Evolutionary conservation across 1,284 basidiomycete genomes (phyloP).

Genomic region (Tremellales sp.): DNA sequence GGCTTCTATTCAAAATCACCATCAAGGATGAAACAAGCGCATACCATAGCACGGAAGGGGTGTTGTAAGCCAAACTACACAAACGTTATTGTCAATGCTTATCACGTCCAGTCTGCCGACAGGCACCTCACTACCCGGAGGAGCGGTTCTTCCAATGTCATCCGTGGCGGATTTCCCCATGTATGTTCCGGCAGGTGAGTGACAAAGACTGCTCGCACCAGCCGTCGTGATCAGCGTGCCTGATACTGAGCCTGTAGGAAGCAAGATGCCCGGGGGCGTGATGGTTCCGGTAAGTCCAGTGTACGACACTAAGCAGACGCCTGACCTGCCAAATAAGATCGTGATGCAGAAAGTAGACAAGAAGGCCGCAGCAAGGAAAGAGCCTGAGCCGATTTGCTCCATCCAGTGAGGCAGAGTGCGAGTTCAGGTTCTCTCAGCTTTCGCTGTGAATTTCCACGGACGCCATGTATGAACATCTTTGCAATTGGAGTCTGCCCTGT

Average conservation of each 20-base stretch:
- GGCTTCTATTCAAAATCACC: background rate
- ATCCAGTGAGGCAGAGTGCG: background rate
- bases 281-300: slow-evolving; percentile 36
- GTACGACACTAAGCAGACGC: background rate
- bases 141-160: slow-evolving; percentile 40
- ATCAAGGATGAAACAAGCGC: slow-evolving; percentile 2
- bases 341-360: slow-evolving; percentile 33
- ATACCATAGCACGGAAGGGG: slow-evolving; percentile 32
- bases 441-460: too few species aligned
- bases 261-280: slow-evolving; percentile 37
- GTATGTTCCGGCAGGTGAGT: slow-evolving; percentile 25
- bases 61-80: slow-evolving; percentile 29
- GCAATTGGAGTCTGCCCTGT: too few species aligned
- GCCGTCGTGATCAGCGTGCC: background rate
- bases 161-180: slow-evolving; percentile 40
- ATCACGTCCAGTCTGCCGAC: slow-evolving; percentile 27
- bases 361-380: slow-evolving; percentile 15
- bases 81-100: slow-evolving; percentile 1
- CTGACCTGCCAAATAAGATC: slow-evolving; percentile 17
- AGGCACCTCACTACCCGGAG: slow-evolving; percentile 36
- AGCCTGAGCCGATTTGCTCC: slow-evolving; percentile 14
- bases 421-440: too few species aligned
- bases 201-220: background rate
- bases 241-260: slow-evolving; percentile 9
- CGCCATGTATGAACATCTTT: too few species aligned